These are phyloP conservation scores for Fennellomyces sp. DNA, from an alignment of 371 early-diverging fungal species.

Conservation along the genomic window DNA sequence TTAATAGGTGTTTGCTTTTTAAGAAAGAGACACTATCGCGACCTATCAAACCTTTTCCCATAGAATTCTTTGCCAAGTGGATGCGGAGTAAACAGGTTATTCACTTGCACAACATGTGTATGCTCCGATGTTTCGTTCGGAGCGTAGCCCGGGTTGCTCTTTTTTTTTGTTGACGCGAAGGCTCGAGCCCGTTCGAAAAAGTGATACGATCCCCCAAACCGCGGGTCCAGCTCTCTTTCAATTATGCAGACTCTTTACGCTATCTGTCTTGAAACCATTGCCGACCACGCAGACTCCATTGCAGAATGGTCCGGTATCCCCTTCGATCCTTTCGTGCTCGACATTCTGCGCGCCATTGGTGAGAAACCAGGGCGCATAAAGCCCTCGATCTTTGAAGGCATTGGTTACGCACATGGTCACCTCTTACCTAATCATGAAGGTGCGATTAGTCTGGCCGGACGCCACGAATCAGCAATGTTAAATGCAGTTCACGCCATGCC, in stretches of 20 bases:
- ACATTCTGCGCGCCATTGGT: not conserved
- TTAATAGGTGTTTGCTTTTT: too few relatives aligned
- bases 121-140: too few relatives aligned
- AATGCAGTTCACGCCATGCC: not conserved
- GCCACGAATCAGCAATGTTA: not conserved
- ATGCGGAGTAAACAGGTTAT: too few relatives aligned
- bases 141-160: too few relatives aligned
- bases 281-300: constrained; percentile 2
- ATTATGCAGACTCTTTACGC: constrained; percentile 11
- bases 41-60: too few relatives aligned
- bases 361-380: not conserved
- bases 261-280: constrained; percentile 7
- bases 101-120: too few relatives aligned
- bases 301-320: constrained; percentile 5
- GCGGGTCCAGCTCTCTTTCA: not conserved
- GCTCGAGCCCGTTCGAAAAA: too few relatives aligned
- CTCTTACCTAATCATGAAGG: not conserved
- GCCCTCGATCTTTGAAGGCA: not conserved
- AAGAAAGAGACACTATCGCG: too few relatives aligned
- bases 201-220: too few relatives aligned
- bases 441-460: not conserved
- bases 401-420: not conserved
- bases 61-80: too few relatives aligned
- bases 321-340: constrained; percentile 11
- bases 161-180: too few relatives aligned